Evolutionary conservation across 1,284 basidiomycete species (phyloP).

Genomic region (Bjerkandera adusta): DNA sequence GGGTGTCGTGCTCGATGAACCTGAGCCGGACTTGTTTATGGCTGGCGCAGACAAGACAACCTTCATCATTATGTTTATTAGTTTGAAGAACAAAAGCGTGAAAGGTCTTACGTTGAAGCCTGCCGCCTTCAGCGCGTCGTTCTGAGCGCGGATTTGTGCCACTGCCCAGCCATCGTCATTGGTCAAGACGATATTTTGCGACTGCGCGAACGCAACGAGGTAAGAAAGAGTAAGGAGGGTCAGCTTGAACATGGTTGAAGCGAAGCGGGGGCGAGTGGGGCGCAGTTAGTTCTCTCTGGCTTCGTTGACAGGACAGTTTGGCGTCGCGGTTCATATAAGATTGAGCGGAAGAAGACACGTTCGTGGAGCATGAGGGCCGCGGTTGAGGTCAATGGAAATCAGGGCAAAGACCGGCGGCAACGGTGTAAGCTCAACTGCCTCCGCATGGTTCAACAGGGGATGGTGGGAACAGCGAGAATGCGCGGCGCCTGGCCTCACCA

Average conservation of each 20-base stretch:
- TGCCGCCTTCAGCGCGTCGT: conserved; percentile 31
- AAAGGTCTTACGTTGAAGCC: conserved; percentile 34
- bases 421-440: too few species aligned
- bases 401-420: too few species aligned
- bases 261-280: too few species aligned
- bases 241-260: neutral
- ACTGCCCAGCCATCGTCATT: conserved; percentile 42
- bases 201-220: neutral
- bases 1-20: conserved; percentile 31
- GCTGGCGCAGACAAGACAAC: conserved; percentile 40
- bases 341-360: too few species aligned
- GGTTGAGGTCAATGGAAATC: too few species aligned
- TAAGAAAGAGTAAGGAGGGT: neutral
- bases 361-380: too few species aligned
- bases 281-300: too few species aligned
- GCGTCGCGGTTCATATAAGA: too few species aligned
- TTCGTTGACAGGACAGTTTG: too few species aligned
- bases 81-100: neutral
- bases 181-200: conserved; percentile 26
- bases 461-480: too few species aligned
- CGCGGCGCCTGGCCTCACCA: too few species aligned
- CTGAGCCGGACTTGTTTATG: conserved; percentile 40
- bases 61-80: conserved; percentile 21
- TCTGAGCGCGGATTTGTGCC: conserved; percentile 39
- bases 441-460: too few species aligned